phyloP scores from a whole-genome alignment of 2,329 filamentous ascomycete species.

The Xylaria sp. region DNA sequence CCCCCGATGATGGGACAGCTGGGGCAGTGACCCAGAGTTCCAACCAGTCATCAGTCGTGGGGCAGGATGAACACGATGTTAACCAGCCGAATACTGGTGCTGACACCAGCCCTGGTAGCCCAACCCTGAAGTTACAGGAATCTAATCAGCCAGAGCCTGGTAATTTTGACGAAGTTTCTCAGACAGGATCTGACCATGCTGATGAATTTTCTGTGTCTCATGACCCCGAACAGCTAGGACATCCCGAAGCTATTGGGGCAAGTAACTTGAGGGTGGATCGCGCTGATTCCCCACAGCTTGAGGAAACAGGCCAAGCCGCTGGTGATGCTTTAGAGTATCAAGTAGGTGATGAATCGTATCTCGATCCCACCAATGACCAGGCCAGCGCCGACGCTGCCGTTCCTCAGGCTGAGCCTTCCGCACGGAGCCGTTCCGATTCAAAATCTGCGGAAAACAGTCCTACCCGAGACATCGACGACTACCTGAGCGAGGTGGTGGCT shows the following conservation, averaged over 20 bases:
- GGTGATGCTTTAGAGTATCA: slow-evolving; percentile 28
- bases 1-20: background rate
- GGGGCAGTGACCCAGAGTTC: background rate
- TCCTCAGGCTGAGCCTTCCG: slow-evolving; percentile 12
- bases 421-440: background rate
- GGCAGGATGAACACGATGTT: slow-evolving; percentile 2
- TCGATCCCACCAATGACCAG: slow-evolving; percentile 32
- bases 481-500: background rate
- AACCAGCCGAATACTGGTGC: background rate
- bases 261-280: slow-evolving; percentile 16
- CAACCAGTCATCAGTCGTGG: background rate
- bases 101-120: background rate
- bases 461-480: background rate
- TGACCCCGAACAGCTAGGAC: slow-evolving; percentile 6
- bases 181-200: slow-evolving; percentile 12
- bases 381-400: slow-evolving; percentile 15
- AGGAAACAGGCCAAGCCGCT: slow-evolving; percentile 18
- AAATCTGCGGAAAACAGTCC: slow-evolving; percentile 8
- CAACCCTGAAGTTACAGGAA: background rate
- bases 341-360: slow-evolving; percentile 29
- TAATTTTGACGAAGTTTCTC: slow-evolving; percentile 11
- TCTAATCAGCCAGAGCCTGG: background rate
- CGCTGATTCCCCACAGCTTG: slow-evolving; percentile 3
- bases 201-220: slow-evolving; percentile 1
- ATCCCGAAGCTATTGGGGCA: slow-evolving; percentile 3